These are phyloP conservation scores for Pseudocercospora macadamiae DNA, from an alignment of 2,329 filamentous ascomycete genomes.

Conservation along the genomic window DNA sequence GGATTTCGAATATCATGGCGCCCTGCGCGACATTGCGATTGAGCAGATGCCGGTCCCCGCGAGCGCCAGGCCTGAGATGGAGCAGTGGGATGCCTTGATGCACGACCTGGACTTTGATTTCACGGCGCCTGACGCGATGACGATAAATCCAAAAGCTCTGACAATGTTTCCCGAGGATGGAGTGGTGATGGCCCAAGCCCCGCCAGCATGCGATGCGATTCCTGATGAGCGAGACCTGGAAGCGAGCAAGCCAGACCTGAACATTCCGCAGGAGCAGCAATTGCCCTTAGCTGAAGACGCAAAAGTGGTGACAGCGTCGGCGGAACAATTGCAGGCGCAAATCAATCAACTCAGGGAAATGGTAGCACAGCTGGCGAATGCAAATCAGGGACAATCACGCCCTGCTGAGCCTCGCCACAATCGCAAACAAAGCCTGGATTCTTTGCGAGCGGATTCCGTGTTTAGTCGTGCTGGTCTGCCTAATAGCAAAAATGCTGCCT, in stretches of 20 bases:
- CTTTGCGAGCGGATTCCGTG: not conserved
- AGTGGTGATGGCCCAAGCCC: not conserved
- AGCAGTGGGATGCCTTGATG: not conserved
- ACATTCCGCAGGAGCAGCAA: not conserved
- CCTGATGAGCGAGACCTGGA: not conserved
- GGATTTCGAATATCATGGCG: constrained; percentile 5
- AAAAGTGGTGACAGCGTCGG: not conserved
- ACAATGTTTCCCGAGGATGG: not conserved
- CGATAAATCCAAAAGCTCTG: not conserved
- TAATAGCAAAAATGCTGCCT: not conserved
- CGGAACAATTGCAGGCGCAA: not conserved
- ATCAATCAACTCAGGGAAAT: constrained; percentile 4
- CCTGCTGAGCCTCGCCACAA: not conserved
- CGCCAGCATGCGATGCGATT: not conserved
- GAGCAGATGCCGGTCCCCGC: not conserved
- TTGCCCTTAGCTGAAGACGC: not conserved
- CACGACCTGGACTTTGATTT: not conserved
- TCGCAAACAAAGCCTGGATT: constrained; percentile 1
- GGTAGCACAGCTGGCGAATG: not conserved
- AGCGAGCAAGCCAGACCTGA: not conserved
- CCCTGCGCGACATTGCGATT: not conserved
- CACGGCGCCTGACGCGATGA: not conserved
- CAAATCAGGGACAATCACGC: not conserved
- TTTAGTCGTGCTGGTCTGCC: not conserved
- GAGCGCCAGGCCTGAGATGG: not conserved